Percentiles rank a stretch among this genome's conserved stretches.
Evolutionary conservation across 1,284 basidiomycete genomes (phyloP).

Genomic region (Cryptococcus hybrid): DNA sequence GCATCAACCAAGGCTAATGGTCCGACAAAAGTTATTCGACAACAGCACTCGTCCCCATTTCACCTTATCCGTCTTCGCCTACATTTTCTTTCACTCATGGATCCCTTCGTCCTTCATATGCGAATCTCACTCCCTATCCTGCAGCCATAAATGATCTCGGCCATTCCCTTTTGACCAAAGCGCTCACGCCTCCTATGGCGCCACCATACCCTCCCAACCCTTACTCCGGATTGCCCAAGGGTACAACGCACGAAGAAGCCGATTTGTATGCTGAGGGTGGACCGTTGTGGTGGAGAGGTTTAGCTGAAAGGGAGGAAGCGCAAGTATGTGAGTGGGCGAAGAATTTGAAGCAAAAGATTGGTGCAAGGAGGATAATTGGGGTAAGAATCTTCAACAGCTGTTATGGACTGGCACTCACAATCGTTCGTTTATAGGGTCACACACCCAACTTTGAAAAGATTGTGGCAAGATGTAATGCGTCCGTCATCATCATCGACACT

Average conservation of each 20-base stretch:
- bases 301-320: conserved; percentile 60
- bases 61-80: conserved; percentile 67
- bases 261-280: conserved; percentile 72
- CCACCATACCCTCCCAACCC: conserved; percentile 75
- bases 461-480: conserved; percentile 75
- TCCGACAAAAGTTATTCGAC: conserved; percentile 63
- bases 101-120: conserved; percentile 72
- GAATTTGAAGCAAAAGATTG: neutral
- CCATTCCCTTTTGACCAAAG: conserved; percentile 61
- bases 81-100: conserved; percentile 79
- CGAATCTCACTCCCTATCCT: conserved; percentile 72
- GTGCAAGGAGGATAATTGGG: conserved; percentile 57
- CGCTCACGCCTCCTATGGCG: conserved; percentile 58
- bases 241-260: conserved; percentile 64
- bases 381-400: conserved; percentile 19
- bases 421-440: conserved; percentile 59
- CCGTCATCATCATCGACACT: conserved; percentile 86
- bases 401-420: neutral
- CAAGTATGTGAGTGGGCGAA: conserved; percentile 26
- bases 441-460: conserved; percentile 86
- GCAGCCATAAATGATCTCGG: conserved; percentile 73
- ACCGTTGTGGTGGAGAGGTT: conserved; percentile 83
- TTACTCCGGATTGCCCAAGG: conserved; percentile 70
- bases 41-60: conserved; percentile 73
- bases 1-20: neutral